These are phyloP conservation scores for Phaeosphaeria sp. DNA, from an alignment of 2,329 filamentous ascomycete genomes.

Conservation along the genomic window DNA sequence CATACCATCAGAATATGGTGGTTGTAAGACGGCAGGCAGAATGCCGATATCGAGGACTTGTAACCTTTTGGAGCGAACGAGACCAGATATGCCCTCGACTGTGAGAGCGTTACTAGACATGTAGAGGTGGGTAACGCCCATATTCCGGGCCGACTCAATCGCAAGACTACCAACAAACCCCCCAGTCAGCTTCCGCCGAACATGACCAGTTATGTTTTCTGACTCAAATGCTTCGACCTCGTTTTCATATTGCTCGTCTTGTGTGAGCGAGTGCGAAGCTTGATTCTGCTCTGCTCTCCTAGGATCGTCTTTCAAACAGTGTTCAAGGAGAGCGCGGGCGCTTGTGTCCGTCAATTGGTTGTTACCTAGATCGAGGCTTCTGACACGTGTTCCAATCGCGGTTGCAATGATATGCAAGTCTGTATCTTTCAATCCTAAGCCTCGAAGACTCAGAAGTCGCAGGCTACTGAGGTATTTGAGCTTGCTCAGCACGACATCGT, in stretches of 20 bases:
- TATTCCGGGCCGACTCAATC: constrained; percentile 61
- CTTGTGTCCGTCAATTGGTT: constrained; percentile 65
- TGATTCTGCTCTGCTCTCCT: constrained; percentile 15
- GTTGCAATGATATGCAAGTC: constrained; percentile 61
- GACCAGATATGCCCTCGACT: constrained; percentile 61
- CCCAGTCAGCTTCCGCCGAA: constrained; percentile 49
- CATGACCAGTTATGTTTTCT: constrained; percentile 60
- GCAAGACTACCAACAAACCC: constrained; percentile 60
- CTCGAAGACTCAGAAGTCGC: constrained; percentile 64
- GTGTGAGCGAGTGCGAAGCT: constrained; percentile 28
- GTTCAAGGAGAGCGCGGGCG: constrained; percentile 58
- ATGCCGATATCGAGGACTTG: constrained; percentile 64
- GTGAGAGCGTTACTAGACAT: constrained; percentile 64
- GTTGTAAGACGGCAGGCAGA: constrained; percentile 40
- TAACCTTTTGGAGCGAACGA: constrained; percentile 60
- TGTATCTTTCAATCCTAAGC: constrained; percentile 60
- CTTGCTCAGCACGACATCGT: constrained; percentile 56
- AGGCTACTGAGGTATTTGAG: constrained; percentile 58
- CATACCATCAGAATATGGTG: constrained; percentile 26
- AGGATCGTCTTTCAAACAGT: constrained; percentile 53
- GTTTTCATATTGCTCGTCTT: constrained; percentile 42
- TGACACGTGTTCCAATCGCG: constrained; percentile 59
- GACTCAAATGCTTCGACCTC: constrained; percentile 42
- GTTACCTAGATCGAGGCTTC: constrained; percentile 64
- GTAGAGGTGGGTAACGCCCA: constrained; percentile 67